Evolutionary conservation across 2,329 filamentous ascomycete genomes (phyloP).

Genomic region (Phyllosticta citriasiana): DNA sequence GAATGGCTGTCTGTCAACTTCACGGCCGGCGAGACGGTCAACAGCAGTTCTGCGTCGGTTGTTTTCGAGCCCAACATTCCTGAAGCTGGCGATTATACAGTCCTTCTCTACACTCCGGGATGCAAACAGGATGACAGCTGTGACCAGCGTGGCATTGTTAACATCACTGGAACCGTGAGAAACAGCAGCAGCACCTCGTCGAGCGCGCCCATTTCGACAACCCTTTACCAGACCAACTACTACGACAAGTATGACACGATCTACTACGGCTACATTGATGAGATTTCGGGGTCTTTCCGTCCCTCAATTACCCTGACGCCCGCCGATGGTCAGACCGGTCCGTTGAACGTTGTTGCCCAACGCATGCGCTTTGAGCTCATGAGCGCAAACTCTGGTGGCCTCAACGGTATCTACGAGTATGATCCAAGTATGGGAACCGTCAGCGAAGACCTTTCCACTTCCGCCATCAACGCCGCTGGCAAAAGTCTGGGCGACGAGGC

Average conservation of each 20-base stretch:
- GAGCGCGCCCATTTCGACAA: slow-evolving; percentile 42
- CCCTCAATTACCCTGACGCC: slow-evolving; percentile 72
- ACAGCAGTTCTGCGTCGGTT: slow-evolving; percentile 47
- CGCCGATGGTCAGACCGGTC: slow-evolving; percentile 48
- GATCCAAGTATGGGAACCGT: slow-evolving; percentile 54
- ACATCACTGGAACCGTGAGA: slow-evolving; percentile 65
- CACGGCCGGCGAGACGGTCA: slow-evolving; percentile 19
- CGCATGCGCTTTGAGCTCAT: slow-evolving; percentile 68
- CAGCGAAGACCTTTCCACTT: slow-evolving; percentile 56
- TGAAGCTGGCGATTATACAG: slow-evolving; percentile 82
- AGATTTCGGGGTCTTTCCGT: slow-evolving; percentile 60
- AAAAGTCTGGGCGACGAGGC: slow-evolving; percentile 58
- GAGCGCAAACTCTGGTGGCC: slow-evolving; percentile 62
- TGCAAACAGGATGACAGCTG: slow-evolving; percentile 76
- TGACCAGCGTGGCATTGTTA: slow-evolving; percentile 64
- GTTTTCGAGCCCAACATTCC: slow-evolving; percentile 76
- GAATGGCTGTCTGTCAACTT: slow-evolving; percentile 67
- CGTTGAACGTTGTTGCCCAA: slow-evolving; percentile 79
- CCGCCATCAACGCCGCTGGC: slow-evolving; percentile 67
- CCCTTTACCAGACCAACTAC: slow-evolving; percentile 82
- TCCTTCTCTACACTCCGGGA: slow-evolving; percentile 87
- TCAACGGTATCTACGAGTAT: slow-evolving; percentile 89
- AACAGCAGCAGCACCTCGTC: slow-evolving; percentile 27
- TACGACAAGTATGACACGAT: slow-evolving; percentile 95
- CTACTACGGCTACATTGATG: slow-evolving; percentile 76